Conservation (phyloP, 2,329 filamentous ascomycete genomes). For the Tolypocladium paradoxum region DNA sequence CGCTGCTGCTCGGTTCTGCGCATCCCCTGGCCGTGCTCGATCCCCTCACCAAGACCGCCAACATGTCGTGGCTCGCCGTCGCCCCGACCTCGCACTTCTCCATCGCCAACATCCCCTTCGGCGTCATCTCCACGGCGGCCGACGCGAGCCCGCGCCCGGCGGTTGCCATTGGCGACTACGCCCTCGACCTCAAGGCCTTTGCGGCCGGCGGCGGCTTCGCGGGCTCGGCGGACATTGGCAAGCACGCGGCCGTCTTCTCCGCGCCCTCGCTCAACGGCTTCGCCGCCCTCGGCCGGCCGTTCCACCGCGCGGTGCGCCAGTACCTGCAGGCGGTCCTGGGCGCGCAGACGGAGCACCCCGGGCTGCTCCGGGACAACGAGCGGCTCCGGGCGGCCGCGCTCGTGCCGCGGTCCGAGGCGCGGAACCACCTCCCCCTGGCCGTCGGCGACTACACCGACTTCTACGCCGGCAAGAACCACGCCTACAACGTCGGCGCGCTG, state of each 20-base stretch:
- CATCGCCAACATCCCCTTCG: slow-evolving; percentile 72
- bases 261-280: slow-evolving; percentile 20
- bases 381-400: slow-evolving; percentile 17
- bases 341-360: slow-evolving; percentile 35
- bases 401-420: slow-evolving; percentile 32
- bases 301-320: slow-evolving; percentile 59
- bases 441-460: slow-evolving; percentile 83
- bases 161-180: slow-evolving; percentile 62
- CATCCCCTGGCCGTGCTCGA: background rate
- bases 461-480: slow-evolving; percentile 71
- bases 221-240: slow-evolving; percentile 11
- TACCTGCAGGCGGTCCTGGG: slow-evolving; percentile 52
- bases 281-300: slow-evolving; percentile 49
- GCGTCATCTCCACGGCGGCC: slow-evolving; percentile 58
- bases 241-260: slow-evolving; percentile 15
- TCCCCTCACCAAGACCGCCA: background rate
- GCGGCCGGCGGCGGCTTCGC: slow-evolving; percentile 32
- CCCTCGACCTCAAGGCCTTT: slow-evolving; percentile 58
- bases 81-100: slow-evolving; percentile 42
- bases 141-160: slow-evolving; percentile 51
- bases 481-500: slow-evolving; percentile 56
- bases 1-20: background rate
- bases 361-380: slow-evolving; percentile 24
- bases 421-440: slow-evolving; percentile 60
- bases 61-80: slow-evolving; percentile 17